Base-by-base conservation (phyloP, 129 eudicot genomes). In the Kitagawia praeruptora region DNA sequence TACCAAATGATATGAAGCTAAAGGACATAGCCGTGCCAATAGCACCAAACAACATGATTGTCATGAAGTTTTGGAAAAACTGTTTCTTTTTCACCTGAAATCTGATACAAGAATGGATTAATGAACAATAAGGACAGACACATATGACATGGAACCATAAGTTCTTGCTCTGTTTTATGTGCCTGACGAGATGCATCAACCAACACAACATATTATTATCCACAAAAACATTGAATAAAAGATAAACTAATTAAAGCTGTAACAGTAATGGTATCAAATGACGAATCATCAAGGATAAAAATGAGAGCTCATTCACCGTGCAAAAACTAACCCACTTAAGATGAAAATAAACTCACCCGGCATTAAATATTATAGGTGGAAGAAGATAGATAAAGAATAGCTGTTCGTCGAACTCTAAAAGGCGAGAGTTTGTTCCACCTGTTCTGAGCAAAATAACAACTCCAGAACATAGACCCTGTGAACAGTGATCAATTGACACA, bases 331-430 rank as follows among this genome's bases (percentile, higher is more conserved):
- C 34, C 75, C 13, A 69, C 4, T 31, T 23, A 2, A 31, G 21
- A 75, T 64, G 39, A 76, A 73, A 81, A 3, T 46, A 46, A 16
- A 64, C 81, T 79, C 86, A 93, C 98, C 98, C 98, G 61, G 98
- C 98, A 89, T 93, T 91, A 69, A 93, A 93, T 45, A 93, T 93
- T 45, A 93, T 93, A 45, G 98, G 98, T 13, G 98, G 98, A 78
- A 93, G 90, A 76, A 91, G 88, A 83, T 91, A 93, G 45, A 91
- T 93, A 75, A 91, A 93, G 87, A 93, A 91, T 70, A 91, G 87
- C 54, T 93, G 87, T 67, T 84, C 93, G 42, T 91, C 76, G 16
- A 93, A 93, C 77, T 85, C 92, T 70, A 93, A 70, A 48, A 93
- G 47, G 4, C 86, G 86, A 0, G 98, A 91, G 74, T 83, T 86